Base-by-base conservation (phyloP, 2,329 filamentous ascomycete genomes). In the Cytospora schulzeri region DNA sequence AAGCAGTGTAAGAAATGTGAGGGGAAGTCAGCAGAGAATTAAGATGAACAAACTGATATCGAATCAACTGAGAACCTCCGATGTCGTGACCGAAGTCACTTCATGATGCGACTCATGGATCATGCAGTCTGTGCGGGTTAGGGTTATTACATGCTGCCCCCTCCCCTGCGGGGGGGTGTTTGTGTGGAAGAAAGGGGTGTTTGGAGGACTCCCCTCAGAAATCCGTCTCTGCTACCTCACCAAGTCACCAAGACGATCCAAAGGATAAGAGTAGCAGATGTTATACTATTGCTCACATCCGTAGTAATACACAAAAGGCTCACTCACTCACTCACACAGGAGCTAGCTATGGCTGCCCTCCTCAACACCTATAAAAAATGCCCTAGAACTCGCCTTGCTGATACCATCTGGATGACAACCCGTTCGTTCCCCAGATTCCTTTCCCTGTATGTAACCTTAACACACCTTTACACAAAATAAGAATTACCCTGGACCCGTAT, bases 351-450 rank as follows among this genome's bases (percentile, higher is more conserved):
- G 45, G 45, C 45, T 48, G n/a, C 45, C 45, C 45, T 24, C 45
- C 45, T 48, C 45, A 48, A 48, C 45, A 48, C 45, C 45, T 48
- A 48, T 48, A 48, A 48, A n/a, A 48, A 48, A 48, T 48, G 45
- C 45, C 45, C 45, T 48, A 24, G 17, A 48, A 48, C 45, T 24
- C 45, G 45, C 45, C 45, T 48, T 48, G 45, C 45, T 48, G 22
- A 48, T 48, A 48, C 45, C 45, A 24, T 48, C 8, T 48, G 45
- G n/a, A 24, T 48, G 45, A 48, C 45, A 48, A 48, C 45, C 41
- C 17, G n/a, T 48, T 48, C n/a, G n/a, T n/a, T n/a, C n/a, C 45
- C 45, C 17, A 48, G 45, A 52, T 38, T 33, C 29, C 33, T 57
- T 24, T 17, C 45, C 45, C n/a, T 12, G 19, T 48, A 24, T n/a